Conservation (phyloP, 2,329 filamentous ascomycete species). For the Trichoderma endophyticum region DNA sequence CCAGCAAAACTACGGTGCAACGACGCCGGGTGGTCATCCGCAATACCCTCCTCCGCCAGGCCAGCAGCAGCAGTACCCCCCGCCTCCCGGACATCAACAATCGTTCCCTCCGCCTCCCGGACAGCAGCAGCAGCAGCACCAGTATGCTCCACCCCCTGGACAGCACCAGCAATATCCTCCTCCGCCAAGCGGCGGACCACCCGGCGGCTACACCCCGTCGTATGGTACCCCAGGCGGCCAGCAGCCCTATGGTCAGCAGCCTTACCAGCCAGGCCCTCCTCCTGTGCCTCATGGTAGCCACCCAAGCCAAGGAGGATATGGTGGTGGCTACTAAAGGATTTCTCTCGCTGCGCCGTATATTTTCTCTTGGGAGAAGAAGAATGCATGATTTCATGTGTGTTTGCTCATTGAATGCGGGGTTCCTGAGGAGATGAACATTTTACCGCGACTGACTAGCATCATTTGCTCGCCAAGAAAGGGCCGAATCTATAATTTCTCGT, state of each 20-base stretch:
- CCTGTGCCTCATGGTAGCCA: conserved; percentile 19
- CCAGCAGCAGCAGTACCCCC: background rate
- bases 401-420: background rate
- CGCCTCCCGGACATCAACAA: background rate
- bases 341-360: background rate
- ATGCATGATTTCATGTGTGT: background rate
- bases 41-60: conserved; percentile 10
- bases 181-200: conserved; percentile 20
- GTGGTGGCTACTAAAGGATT: conserved; percentile 9
- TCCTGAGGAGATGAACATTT: background rate
- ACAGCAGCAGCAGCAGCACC: conserved; percentile 3
- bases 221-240: conserved; percentile 30
- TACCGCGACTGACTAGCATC: background rate
- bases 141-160: conserved; percentile 7
- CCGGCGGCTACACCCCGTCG: conserved; percentile 30
- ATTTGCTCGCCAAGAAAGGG: background rate
- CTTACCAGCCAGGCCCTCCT: conserved; percentile 28
- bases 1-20: conserved; percentile 26
- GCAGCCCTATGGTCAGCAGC: conserved; percentile 30
- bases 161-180: conserved; percentile 26
- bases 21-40: background rate
- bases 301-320: conserved; percentile 17
- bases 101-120: background rate
- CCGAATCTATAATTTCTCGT: background rate
- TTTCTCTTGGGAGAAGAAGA: background rate